These are phyloP conservation scores for Umbelopsis sp. DNA, from an alignment of 192 early-diverging fungal genomes.

Conservation along the genomic window DNA sequence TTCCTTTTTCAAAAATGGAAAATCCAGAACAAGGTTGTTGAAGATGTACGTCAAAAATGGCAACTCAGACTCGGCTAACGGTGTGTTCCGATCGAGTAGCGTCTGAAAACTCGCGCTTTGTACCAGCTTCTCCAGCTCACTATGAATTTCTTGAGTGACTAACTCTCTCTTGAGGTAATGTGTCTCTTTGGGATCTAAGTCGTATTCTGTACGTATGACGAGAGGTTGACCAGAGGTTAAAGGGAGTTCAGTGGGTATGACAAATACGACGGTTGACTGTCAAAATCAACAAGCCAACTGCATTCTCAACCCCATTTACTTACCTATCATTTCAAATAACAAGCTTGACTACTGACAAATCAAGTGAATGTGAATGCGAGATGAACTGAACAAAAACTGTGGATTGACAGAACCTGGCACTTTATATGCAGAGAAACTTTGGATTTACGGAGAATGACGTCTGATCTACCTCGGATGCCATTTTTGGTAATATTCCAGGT, in stretches of 20 bases:
- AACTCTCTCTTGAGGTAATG: constrained; percentile 62
- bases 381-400: too few relatives aligned
- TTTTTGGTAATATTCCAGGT: too few relatives aligned
- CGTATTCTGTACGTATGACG: neutral
- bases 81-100: constrained; percentile 16
- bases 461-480: too few relatives aligned
- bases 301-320: too few relatives aligned
- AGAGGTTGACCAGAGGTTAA: neutral
- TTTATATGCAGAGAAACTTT: too few relatives aligned
- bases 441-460: too few relatives aligned
- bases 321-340: too few relatives aligned
- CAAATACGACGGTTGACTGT: too few relatives aligned
- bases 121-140: constrained; percentile 42
- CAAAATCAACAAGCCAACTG: too few relatives aligned
- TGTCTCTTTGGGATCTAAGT: constrained; percentile 41
- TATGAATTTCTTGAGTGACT: constrained; percentile 47
- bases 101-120: constrained; percentile 25
- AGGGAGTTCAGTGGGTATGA: neutral
- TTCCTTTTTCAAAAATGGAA: constrained; percentile 51
- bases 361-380: too few relatives aligned
- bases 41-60: constrained; percentile 54
- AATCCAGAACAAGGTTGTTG: constrained; percentile 45
- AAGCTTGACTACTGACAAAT: too few relatives aligned
- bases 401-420: too few relatives aligned
- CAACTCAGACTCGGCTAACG: constrained; percentile 35